Evolutionary conservation across 2,329 filamentous ascomycete species (phyloP), one percentile per base, ranked within the genome.

Genomic region (Xylaria sp.): DNA sequence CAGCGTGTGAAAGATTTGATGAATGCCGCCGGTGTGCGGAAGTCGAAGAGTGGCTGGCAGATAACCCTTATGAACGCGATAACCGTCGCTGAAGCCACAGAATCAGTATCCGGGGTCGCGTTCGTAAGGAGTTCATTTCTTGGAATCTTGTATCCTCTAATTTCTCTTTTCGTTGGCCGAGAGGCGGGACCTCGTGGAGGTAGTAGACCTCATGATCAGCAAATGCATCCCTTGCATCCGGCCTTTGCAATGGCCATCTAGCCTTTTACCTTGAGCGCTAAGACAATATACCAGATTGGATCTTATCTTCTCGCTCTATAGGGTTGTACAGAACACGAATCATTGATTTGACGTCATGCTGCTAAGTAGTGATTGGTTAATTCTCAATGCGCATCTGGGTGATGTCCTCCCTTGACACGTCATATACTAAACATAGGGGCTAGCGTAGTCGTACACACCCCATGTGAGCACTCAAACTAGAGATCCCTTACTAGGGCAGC

Each of bases 341-440:
- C 52, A 36, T 28, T 28, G 23, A 36, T 46, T 28, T 23, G 49
- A 54, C 39, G 23, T 28, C 39, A 46, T 43, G 55, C 12, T 31
- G 36, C 15, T 46, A 15, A 8, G 6, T 9, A 31, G 3, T 31
- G 36, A 46, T 58, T 46, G 55, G 55, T n/a, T 58, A 28, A 41
- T 46, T 20, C 46, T 33, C 28, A 28, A 8, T 46, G 9, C 28
- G 15, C 13, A 31, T 58, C 39, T 46, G 15, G 10, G 39, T 58
- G 41, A 28, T 31, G 20, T 8, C 25, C 20, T 43, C 55, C 39
- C 39, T 58, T 46, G 55, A 46, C 39, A 46, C 55, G 55, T 25
- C 55, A 46, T 10, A n/a, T 9, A 25, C 1, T n/a, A 28, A 18
- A 7, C 6, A 18, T 28, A 43, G 20, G 20, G 13, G 12, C 39